phyloP scores from a whole-genome alignment of 768 basidiomycete genomes.

The Pleurotus tuber-regium region DNA sequence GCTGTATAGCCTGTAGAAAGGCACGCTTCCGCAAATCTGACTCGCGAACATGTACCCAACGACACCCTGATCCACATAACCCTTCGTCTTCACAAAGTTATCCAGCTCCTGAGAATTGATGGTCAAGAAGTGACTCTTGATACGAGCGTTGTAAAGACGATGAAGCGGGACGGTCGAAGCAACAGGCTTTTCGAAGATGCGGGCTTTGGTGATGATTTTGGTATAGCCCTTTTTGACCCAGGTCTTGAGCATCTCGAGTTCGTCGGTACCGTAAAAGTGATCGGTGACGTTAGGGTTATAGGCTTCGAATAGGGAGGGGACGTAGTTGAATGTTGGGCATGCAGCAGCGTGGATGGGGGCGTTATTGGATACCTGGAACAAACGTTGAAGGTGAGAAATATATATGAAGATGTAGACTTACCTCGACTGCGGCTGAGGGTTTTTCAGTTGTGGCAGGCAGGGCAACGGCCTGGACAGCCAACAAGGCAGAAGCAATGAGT shows the following conservation, averaged over 20 bases:
- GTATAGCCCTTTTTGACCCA: slow-evolving; percentile 7
- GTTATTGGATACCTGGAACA: background rate
- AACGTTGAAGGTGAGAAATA: background rate
- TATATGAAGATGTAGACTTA: too few species aligned
- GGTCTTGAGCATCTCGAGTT: slow-evolving; percentile 5
- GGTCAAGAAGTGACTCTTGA: slow-evolving; percentile 14
- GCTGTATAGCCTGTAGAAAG: slow-evolving; percentile 6
- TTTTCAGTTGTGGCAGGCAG: background rate
- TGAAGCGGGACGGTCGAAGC: slow-evolving; percentile 13
- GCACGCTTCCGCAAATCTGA: slow-evolving; percentile 4
- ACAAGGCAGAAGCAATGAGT: slow-evolving; percentile 7
- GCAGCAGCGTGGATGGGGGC: background rate
- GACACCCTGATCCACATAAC: slow-evolving; percentile 8
- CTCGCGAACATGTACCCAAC: slow-evolving; percentile 13
- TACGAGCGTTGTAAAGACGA: slow-evolving; percentile 13
- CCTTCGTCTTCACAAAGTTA: background rate
- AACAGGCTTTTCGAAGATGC: slow-evolving; percentile 14
- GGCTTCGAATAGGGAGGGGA: slow-evolving; percentile 5
- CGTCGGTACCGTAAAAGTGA: slow-evolving; percentile 8
- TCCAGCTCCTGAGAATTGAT: slow-evolving; percentile 11
- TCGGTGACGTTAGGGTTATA: slow-evolving; percentile 5
- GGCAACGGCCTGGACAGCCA: slow-evolving; percentile 4
- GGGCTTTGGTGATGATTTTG: slow-evolving; percentile 1
- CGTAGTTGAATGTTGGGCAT: slow-evolving; percentile 9
- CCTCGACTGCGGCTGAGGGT: background rate